Conservation (phyloP, 1,139 yeast genomes). For the Debaryomyces sp. region DNA sequence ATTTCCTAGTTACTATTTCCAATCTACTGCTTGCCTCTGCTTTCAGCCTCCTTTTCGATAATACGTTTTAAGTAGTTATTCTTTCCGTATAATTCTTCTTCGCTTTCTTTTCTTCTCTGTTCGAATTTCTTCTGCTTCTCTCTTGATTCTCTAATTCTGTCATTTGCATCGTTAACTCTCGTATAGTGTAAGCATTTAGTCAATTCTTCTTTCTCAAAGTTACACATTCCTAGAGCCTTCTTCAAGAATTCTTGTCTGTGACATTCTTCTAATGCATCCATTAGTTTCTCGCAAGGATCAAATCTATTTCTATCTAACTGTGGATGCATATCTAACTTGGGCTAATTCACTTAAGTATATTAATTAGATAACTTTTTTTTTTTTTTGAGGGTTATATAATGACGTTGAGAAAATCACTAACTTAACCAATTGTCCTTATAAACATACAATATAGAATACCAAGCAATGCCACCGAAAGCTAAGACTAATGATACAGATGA, state of each 20-base stretch:
- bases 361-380: not conserved
- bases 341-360: not conserved
- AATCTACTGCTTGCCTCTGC: conserved; percentile 11
- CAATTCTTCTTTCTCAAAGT: conserved; percentile 79
- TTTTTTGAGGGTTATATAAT: not conserved
- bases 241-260: conserved; percentile 72
- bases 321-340: conserved; percentile 40
- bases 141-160: conserved; percentile 58
- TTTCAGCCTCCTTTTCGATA: conserved; percentile 41
- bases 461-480: conserved; percentile 13
- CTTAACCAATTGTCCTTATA: not conserved
- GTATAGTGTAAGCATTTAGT: conserved; percentile 79
- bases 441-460: conserved; percentile 2
- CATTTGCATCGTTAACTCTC: conserved; percentile 67
- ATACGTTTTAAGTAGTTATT: conserved; percentile 71
- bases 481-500: conserved; percentile 60
- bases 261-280: conserved; percentile 89
- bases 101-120: conserved; percentile 58
- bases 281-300: conserved; percentile 72
- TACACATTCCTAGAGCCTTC: conserved; percentile 84
- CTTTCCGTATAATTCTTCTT: conserved; percentile 82
- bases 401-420: not conserved
- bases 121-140: conserved; percentile 59
- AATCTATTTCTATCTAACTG: conserved; percentile 49
- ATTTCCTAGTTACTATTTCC: not conserved